Base-by-base conservation (phyloP, 345 rosid genomes). In the Citrus australasica region DNA sequence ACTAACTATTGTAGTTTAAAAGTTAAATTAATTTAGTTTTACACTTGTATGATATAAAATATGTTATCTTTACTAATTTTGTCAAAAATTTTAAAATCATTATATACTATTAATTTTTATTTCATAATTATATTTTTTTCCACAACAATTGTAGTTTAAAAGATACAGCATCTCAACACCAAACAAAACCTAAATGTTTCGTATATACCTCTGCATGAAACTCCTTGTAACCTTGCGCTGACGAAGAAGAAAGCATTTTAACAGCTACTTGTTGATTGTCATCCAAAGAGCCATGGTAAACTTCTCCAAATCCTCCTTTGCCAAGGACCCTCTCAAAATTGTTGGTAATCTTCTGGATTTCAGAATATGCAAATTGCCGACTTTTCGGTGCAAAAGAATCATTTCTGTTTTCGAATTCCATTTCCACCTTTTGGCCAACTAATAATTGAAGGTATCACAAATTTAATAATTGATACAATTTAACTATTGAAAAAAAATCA, bases 271-370 rank as follows among this genome's bases (percentile, higher is more conserved):
- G 71, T 73, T 78, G 71, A 25, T 67, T 76, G 35, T 79, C 67
- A 68, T 67, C 82, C 42, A 87, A 80, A 51, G 7, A 62, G 3
- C 92, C 93, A 71, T 73, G 84, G 73, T 85, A 90, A 48, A 92
- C 96, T 2, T 67, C 73, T 79, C 96, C 96, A 74, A 88, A 90
- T 7, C 92, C 93, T 80, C 93, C 96, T 82, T 84, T 76, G 16
- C 96, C 92, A 53, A 87, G 80, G 33, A 81, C 21, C 71, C 24
- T 84, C 61, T 76, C 46, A 53, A 92, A 92, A 73, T 90, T 86
- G 37, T 83, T 64, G 4, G 93, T 89, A 24, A 88, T 85, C 1
- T 5, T 72, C 10, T 30, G 1, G 17, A 92, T 69, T 56, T 87
- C 87, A 2, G 82, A 28, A 27, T 80, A 85, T 5, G 80, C 80